Conservation (phyloP, 2,329 filamentous ascomycete species). For the Xenoacremonium recifei region DNA sequence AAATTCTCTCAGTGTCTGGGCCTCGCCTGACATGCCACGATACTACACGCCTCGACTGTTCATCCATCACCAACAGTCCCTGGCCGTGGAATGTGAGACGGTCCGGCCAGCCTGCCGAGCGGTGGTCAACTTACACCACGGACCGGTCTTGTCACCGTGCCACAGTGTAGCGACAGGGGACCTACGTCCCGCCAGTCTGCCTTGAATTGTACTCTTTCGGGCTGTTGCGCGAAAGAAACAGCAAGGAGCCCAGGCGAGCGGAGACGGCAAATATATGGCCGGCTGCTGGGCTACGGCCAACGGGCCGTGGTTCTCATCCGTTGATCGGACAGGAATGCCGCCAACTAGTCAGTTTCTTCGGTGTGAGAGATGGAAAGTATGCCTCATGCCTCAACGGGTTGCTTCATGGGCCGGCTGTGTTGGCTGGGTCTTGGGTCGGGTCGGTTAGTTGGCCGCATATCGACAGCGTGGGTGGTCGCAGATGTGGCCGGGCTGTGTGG, state of each 20-base stretch:
- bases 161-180: too few species aligned
- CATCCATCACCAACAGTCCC: background rate
- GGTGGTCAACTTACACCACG: constrained; percentile 3
- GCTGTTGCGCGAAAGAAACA: too few species aligned
- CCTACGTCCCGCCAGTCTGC: background rate
- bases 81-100: background rate
- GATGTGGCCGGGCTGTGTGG: constrained; percentile 24
- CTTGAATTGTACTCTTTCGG: too few species aligned
- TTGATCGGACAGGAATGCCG: background rate
- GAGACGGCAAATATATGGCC: background rate
- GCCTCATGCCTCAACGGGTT: background rate
- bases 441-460: background rate
- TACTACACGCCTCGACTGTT: too few species aligned
- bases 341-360: background rate
- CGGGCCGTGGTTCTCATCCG: constrained; percentile 1
- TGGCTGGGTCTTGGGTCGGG: too few species aligned
- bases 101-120: background rate
- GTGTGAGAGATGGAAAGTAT: background rate
- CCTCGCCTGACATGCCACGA: too few species aligned
- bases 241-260: background rate
- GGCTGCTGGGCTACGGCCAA: background rate
- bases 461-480: constrained; percentile 23
- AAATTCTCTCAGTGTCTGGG: too few species aligned
- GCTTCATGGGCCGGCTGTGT: background rate
- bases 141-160: constrained; percentile 15